phyloP scores from a whole-genome alignment of 805 yeast genomes.

The Wickerhamomyces silvicola region DNA sequence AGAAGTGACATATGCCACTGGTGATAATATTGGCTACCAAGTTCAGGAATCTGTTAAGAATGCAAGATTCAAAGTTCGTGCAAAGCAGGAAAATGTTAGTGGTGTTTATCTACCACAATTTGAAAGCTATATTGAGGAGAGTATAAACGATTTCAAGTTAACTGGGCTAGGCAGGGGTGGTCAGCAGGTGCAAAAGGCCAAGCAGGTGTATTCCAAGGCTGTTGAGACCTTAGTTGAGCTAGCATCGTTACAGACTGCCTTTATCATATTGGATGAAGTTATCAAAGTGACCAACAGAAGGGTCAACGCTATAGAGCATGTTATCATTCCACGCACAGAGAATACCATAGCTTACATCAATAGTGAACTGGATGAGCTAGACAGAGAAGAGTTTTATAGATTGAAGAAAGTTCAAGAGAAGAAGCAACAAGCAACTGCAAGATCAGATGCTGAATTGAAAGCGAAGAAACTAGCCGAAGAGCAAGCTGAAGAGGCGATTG shows the following conservation, averaged over 20 bases:
- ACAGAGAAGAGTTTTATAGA: slow-evolving; percentile 96
- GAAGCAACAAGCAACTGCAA: slow-evolving; percentile 22
- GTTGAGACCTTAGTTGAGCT: slow-evolving; percentile 95
- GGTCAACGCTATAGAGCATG: slow-evolving; percentile 98
- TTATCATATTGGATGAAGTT: slow-evolving; percentile 93
- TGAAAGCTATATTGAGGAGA: slow-evolving; percentile 76
- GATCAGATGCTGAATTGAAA: slow-evolving; percentile 25
- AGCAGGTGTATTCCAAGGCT: slow-evolving; percentile 86
- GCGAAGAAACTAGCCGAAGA: slow-evolving; percentile 23
- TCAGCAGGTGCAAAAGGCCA: slow-evolving; percentile 94
- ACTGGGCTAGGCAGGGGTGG: slow-evolving; percentile 99
- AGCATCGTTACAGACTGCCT: slow-evolving; percentile 95
- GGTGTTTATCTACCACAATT: slow-evolving; percentile 94
- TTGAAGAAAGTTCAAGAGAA: slow-evolving; percentile 69
- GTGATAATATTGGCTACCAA: slow-evolving; percentile 91
- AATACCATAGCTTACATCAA: slow-evolving; percentile 89
- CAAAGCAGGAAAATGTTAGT: slow-evolving; percentile 92
- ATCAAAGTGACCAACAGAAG: slow-evolving; percentile 97
- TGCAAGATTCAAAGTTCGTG: slow-evolving; percentile 85
- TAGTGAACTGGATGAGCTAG: slow-evolving; percentile 94
- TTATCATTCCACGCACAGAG: slow-evolving; percentile 95
- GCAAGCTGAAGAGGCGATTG: slow-evolving; percentile 7
- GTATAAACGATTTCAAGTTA: slow-evolving; percentile 88
- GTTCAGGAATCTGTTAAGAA: slow-evolving; percentile 90
- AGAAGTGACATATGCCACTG: slow-evolving; percentile 95